Evolutionary conservation across 2,329 filamentous ascomycete species (phyloP), one percentile per base, ranked within the genome.

Genomic region (Coleophoma eucalyptorum): DNA sequence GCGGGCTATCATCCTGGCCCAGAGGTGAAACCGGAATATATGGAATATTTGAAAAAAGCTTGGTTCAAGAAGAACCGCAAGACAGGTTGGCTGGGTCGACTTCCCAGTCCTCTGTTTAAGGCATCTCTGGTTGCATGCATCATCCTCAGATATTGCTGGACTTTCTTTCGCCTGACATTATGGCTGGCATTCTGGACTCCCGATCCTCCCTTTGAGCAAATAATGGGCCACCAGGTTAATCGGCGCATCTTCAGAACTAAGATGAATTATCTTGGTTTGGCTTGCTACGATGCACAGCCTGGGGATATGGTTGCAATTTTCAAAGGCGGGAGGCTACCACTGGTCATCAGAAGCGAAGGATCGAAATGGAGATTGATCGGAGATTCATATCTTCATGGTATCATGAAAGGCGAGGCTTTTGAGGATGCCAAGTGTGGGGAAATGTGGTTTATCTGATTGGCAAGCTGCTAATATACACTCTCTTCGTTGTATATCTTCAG

Each of bases 331-430:
- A 45, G 21, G 18, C n/a, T 45, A 7, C 43, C 43, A 3, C 26
- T 45, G 10, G n/a, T 45, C 15, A 15, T 45, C 18, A 21, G 43
- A 15, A 4, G 21, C 8, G n/a, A 16, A n/a, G 43, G 19, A 16
- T n/a, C 21, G 13, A 26, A 32, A 15, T 45, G 43, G 43, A 16
- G 19, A 13, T 32, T 45, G 31, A 15, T 45, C 10, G 43, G 43
- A 33, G 43, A 45, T 11, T 26, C 19, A 16, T 45, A 45, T 45
- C 19, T 45, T 7, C 43, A 45, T 45, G 43, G 43, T 11, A 45
- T 45, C 18, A 45, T 45, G 43, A 10, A 73, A 6, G 43, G 43
- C 16, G 43, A 45, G 20, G 21, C 21, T 16, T 45, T 45, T 32
- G 10, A 4, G 16, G 43, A 45, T n/a, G 31, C 20, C 8, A 32